Percentiles rank a stretch among this genome's conserved stretches.
These are phyloP conservation scores for Epichloe elymi DNA, from an alignment of 2,329 filamentous ascomycete genomes.

Conservation along the genomic window DNA sequence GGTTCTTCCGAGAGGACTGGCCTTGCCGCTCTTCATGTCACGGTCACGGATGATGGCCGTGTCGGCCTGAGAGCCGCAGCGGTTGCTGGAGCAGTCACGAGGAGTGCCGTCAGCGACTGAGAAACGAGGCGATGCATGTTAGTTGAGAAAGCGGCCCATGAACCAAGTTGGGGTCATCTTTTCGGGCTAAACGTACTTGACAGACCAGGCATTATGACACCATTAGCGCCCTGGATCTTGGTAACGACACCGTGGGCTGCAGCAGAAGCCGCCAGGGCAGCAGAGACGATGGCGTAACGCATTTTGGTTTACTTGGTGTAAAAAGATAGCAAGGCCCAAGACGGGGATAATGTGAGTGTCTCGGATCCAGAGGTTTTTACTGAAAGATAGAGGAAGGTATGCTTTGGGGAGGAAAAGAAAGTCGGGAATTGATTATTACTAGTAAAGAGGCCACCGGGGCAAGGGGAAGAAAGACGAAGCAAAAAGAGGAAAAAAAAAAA, in stretches of 20 bases:
- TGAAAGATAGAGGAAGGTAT: background rate
- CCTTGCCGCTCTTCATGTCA: constrained; percentile 40
- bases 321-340: background rate
- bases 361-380: no score
- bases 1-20: constrained; percentile 51
- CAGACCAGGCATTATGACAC: constrained; percentile 49
- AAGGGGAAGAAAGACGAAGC: background rate
- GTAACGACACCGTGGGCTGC: constrained; percentile 47
- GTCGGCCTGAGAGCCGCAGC: constrained; percentile 53
- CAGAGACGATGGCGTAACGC: constrained; percentile 16
- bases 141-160: background rate
- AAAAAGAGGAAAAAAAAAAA: background rate
- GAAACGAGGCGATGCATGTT: constrained; percentile 4
- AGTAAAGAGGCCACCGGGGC: background rate
- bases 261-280: constrained; percentile 30
- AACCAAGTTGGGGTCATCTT: background rate
- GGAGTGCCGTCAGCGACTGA: constrained; percentile 52
- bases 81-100: constrained; percentile 48
- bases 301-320: constrained; percentile 11
- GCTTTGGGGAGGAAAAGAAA: background rate
- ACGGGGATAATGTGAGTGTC: no score
- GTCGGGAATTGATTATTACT: background rate
- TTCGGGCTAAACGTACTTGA: constrained; percentile 12
- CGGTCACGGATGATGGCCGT: constrained; percentile 54
- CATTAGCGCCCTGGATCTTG: constrained; percentile 44